A percentile compares a stretch with the other conserved stretches of the same genome.
These are phyloP conservation scores for Erigeron canadensis DNA, from an alignment of 129 eudicot species.

Conservation along the genomic window DNA sequence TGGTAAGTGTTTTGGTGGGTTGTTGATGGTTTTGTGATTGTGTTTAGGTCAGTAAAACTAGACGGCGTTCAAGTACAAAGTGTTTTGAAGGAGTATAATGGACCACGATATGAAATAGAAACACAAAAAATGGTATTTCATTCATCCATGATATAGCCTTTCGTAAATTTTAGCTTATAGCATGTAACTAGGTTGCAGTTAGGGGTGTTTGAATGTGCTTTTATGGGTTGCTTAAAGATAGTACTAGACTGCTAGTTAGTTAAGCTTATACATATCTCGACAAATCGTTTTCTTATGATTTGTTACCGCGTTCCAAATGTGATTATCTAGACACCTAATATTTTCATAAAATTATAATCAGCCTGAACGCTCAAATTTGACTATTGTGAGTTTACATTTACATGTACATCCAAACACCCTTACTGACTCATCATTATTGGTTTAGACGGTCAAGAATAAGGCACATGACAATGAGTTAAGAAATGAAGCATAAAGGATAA, in stretches of 20 bases:
- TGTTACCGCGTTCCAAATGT: background rate
- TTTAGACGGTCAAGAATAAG: background rate
- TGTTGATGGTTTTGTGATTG: slow-evolving; percentile 24
- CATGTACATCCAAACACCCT: too few relatives aligned
- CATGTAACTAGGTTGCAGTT: slow-evolving; percentile 9
- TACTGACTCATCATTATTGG: too few relatives aligned
- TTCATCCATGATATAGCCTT: slow-evolving; percentile 1
- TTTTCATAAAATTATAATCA: background rate
- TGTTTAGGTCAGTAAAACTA: slow-evolving; percentile 63
- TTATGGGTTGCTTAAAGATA: background rate
- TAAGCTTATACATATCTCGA: background rate
- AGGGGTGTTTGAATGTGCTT: slow-evolving; percentile 15
- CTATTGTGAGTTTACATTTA: background rate
- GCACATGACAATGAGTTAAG: background rate
- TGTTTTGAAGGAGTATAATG: slow-evolving; percentile 56
- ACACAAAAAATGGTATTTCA: slow-evolving; percentile 54
- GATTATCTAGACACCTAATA: background rate
- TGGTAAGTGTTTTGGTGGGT: slow-evolving; percentile 13
- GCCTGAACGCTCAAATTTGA: background rate
- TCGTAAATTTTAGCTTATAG: slow-evolving; percentile 2
- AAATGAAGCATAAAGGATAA: background rate
- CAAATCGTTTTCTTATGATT: background rate
- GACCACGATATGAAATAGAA: slow-evolving; percentile 78
- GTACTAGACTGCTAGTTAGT: background rate
- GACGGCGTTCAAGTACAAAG: slow-evolving; percentile 45